A percentile compares a stretch with the other conserved stretches of the same genome.
Evolutionary conservation across 1,284 basidiomycete species (phyloP).

Genomic region (Acaromyces ingoldii): DNA sequence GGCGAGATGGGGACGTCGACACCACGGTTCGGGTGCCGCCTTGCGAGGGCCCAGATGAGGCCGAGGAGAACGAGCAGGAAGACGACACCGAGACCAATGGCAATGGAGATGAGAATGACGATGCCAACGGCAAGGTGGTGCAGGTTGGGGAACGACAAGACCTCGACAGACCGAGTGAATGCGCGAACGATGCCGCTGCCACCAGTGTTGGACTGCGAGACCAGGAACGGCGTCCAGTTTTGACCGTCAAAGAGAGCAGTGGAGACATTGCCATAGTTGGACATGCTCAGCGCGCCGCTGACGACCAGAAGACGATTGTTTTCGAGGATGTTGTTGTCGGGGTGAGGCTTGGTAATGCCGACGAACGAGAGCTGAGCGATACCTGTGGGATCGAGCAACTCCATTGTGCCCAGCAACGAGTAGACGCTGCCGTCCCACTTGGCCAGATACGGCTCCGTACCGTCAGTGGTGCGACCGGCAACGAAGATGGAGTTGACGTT

Average conservation of each 20-base stretch:
- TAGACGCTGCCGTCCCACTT: constrained; percentile 38
- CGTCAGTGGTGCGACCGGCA: constrained; percentile 61
- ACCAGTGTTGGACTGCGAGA: constrained; percentile 66
- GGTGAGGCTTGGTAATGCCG: constrained; percentile 68
- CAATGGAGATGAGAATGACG: constrained; percentile 94
- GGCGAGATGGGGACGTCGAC: constrained; percentile 25
- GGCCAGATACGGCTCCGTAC: constrained; percentile 26
- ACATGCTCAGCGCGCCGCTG: constrained; percentile 69
- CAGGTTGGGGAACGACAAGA: constrained; percentile 41
- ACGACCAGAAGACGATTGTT: constrained; percentile 83
- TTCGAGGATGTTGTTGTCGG: constrained; percentile 68
- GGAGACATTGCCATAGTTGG: constrained; percentile 62
- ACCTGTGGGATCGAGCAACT: constrained; percentile 59
- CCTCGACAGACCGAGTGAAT: constrained; percentile 62
- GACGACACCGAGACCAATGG: constrained; percentile 88
- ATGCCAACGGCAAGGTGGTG: constrained; percentile 70
- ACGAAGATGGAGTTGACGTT: constrained; percentile 81
- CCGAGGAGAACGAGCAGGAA: constrained; percentile 83
- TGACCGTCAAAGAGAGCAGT: constrained; percentile 82
- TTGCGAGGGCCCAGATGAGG: constrained; percentile 72
- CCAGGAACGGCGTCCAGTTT: constrained; percentile 75
- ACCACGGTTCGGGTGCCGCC: constrained; percentile 53
- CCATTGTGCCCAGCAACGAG: constrained; percentile 14
- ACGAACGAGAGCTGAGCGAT: constrained; percentile 85
- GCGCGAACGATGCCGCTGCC: constrained; percentile 68